Percentiles rank a stretch among this genome's conserved stretches.
These are phyloP conservation scores for Tremella fuciformis DNA, from an alignment of 768 basidiomycete genomes.

Conservation along the genomic window DNA sequence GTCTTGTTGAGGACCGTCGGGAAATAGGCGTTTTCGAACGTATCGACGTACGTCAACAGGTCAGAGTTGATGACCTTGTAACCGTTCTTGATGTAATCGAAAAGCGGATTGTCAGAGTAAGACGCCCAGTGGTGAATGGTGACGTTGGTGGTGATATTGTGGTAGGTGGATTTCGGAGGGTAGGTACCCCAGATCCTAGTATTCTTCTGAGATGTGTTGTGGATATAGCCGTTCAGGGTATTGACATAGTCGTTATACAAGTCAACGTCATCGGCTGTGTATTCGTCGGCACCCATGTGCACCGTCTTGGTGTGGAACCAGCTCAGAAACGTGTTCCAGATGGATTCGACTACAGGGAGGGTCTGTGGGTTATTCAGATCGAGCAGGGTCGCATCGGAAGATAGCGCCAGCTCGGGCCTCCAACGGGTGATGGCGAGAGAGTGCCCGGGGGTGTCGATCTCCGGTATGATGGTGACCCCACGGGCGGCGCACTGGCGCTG, in stretches of 20 bases:
- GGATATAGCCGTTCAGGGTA: conserved; percentile 1
- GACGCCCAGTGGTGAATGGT: conserved; percentile 4
- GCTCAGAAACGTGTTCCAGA: not conserved
- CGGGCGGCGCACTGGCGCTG: conserved; percentile 5
- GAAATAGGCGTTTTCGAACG: not conserved
- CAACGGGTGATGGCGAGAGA: not conserved
- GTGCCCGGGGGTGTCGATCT: conserved; percentile 8
- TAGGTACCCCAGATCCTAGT: conserved; percentile 5
- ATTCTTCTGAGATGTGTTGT: not conserved
- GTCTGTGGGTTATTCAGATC: not conserved
- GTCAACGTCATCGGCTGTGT: not conserved
- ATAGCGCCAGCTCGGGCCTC: conserved; percentile 4
- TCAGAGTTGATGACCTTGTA: conserved; percentile 5
- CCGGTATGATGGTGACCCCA: conserved; percentile 11
- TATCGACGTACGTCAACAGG: too few species aligned
- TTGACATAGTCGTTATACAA: conserved; percentile 6
- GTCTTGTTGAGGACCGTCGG: conserved; percentile 4
- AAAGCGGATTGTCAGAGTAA: conserved; percentile 1
- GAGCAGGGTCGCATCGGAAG: not conserved
- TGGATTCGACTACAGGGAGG: not conserved
- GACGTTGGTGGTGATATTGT: conserved; percentile 8
- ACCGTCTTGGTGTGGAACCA: conserved; percentile 9
- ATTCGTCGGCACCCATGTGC: conserved; percentile 10
- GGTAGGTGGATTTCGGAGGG: conserved; percentile 2
- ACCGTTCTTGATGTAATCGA: conserved; percentile 5